A percentile compares a stretch with the other conserved stretches of the same genome.
These are phyloP conservation scores for Albophoma yamanashiensis DNA, from an alignment of 2,329 filamentous ascomycete species.

Conservation along the genomic window DNA sequence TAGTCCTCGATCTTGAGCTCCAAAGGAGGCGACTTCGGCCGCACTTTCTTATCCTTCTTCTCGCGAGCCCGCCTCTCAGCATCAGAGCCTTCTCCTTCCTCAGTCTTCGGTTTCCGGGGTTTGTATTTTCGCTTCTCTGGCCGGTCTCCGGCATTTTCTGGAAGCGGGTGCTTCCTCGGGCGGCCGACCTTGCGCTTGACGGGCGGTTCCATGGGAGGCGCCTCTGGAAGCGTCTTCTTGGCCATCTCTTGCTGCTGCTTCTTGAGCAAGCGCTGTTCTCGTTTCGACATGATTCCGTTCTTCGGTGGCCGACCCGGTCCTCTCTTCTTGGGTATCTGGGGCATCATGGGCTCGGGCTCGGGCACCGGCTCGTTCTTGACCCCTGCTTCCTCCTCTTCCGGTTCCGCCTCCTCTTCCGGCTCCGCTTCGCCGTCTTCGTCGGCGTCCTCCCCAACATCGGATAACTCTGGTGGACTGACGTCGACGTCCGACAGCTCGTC, in stretches of 20 bases:
- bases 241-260: conserved; percentile 39
- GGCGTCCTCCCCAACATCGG: conserved; percentile 19
- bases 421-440: conserved; percentile 11
- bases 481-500: conserved; percentile 37
- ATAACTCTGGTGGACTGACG: conserved; percentile 28
- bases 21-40: conserved; percentile 49
- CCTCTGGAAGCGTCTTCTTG: conserved; percentile 39
- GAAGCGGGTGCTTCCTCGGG: conserved; percentile 51
- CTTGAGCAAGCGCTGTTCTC: conserved; percentile 55
- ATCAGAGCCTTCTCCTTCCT: conserved; percentile 46
- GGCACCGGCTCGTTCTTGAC: conserved; percentile 17
- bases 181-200: conserved; percentile 56
- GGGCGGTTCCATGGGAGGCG: conserved; percentile 35
- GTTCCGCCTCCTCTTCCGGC: conserved; percentile 11
- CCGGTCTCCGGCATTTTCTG: conserved; percentile 41
- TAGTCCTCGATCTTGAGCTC: conserved; percentile 44
- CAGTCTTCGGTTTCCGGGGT: conserved; percentile 43
- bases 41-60: conserved; percentile 49
- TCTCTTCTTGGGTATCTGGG: conserved; percentile 51
- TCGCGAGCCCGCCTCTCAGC: conserved; percentile 44
- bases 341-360: conserved; percentile 24
- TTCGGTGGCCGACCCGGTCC: conserved; percentile 75
- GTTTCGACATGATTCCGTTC: conserved; percentile 74
- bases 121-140: conserved; percentile 58
- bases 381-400: conserved; percentile 11